phyloP scores from a whole-genome alignment of 2,329 filamentous ascomycete genomes.

The Colletotrichum lentis region DNA sequence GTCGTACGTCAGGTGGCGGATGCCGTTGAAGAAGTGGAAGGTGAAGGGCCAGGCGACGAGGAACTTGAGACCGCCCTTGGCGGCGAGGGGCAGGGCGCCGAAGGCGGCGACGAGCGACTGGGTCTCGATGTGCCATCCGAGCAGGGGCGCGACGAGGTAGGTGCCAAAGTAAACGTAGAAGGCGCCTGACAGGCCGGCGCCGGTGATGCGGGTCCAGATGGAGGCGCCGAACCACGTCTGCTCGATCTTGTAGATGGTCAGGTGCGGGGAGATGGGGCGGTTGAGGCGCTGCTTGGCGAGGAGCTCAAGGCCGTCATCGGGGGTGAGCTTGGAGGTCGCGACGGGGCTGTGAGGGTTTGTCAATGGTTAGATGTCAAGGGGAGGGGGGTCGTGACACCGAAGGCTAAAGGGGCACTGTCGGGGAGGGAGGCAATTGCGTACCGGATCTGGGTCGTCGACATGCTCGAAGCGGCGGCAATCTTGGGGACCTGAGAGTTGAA shows the following conservation, averaged over 20 bases:
- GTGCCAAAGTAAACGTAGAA: conserved; percentile 83
- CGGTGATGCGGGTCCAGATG: conserved; percentile 85
- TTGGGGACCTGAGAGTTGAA: conserved; percentile 59
- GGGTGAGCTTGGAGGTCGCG: conserved; percentile 65
- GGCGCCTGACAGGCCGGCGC: conserved; percentile 71
- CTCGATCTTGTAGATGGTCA: conserved; percentile 84
- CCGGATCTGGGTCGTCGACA: conserved; percentile 58
- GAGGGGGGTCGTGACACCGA: background rate
- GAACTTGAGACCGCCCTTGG: conserved; percentile 67
- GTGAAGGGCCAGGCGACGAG: conserved; percentile 65
- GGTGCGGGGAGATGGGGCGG: conserved; percentile 85
- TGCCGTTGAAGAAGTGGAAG: conserved; percentile 65
- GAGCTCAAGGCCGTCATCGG: conserved; percentile 65
- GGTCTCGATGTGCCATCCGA: conserved; percentile 71
- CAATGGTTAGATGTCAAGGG: conserved; percentile 3
- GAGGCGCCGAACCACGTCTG: conserved; percentile 83
- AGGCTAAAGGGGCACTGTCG: too few species aligned
- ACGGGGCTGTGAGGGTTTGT: conserved; percentile 55
- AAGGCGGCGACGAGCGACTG: conserved; percentile 68
- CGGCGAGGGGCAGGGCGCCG: conserved; percentile 64
- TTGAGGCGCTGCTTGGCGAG: conserved; percentile 81
- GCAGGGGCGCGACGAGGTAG: conserved; percentile 81
- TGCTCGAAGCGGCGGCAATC: conserved; percentile 53
- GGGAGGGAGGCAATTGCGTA: conserved; percentile 44
- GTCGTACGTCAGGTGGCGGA: conserved; percentile 64